Base-by-base conservation (phyloP, 495 filamentous ascomycete species). In the Neohortaea acidophila region DNA sequence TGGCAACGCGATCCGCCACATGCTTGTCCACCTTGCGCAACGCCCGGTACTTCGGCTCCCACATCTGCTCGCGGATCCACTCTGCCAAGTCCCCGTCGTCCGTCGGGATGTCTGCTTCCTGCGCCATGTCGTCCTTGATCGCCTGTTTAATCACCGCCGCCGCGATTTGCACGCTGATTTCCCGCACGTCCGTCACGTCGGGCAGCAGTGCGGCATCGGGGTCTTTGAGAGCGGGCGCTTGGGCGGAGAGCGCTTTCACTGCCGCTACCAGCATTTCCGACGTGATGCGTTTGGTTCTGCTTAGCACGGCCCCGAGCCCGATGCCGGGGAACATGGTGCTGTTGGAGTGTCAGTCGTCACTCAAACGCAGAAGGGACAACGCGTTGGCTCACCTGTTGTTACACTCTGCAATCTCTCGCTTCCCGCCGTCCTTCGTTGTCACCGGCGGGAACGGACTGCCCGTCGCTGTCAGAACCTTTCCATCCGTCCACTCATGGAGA, bases 31-130 rank as follows among this genome's bases (percentile, higher is more conserved):
- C 70, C 19, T 60, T 60, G 49, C 61, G 68, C 35, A 89, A 52
- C 22, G 72, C 68, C 15, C 80, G 53, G 53, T 92, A 93, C 15
- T 55, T 58, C 2, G 84, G 68, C 44, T 86, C 70, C 85, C 84
- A 93, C 84, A 92, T 93, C 65, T 89, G 84, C 56, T 77, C 78
- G 7, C 70, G 56, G 39, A 92, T 76, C 85, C 85, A 94, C 56
- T 80, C 74, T 35, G 79, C 74, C 30, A 91, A 47, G 3, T 75
- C 69, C 2, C 38, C 55, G 8, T 61, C 58, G 2, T 61, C 58
- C 1, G 3, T 18, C 9, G 79, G 79, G 31, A 81, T 81, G 4
- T 60, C 64, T 43, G 71, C 39, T 44, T 67, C 65, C 32, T 69
- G 68, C 0, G 74, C 72, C 5, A 86, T 58, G 1, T 69, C 77